Percentiles rank a stretch among this genome's conserved stretches.
Evolutionary conservation across 495 filamentous ascomycete genomes (phyloP).

Genomic region (Aspergillus egyptiacus): DNA sequence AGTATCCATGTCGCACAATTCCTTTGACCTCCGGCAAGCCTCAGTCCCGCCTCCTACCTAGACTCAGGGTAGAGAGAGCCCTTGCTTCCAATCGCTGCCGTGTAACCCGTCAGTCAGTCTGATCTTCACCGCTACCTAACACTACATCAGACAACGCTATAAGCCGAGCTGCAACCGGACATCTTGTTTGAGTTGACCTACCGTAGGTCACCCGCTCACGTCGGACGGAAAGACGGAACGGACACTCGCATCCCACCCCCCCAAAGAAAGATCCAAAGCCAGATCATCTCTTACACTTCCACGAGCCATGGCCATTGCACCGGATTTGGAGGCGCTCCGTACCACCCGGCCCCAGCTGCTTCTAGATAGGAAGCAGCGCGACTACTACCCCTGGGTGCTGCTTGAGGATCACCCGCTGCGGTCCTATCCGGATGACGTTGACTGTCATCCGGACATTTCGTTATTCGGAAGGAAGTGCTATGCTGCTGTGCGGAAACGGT

Average conservation of each 20-base stretch:
- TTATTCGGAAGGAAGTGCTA: constrained; percentile 16
- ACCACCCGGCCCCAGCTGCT: constrained; percentile 6
- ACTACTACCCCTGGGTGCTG: constrained; percentile 31
- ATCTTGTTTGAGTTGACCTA: neutral
- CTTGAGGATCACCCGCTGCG: constrained; percentile 38
- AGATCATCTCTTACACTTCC: neutral
- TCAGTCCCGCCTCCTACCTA: neutral
- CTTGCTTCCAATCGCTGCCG: neutral
- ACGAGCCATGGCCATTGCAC: constrained; percentile 3
- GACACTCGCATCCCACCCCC: too few species aligned
- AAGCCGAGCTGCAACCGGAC: neutral
- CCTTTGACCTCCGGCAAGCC: neutral
- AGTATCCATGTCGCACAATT: neutral
- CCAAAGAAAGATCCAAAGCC: too few species aligned
- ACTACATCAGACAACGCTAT: neutral
- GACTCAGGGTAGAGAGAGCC: neutral
- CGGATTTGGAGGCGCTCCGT: neutral
- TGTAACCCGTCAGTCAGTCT: neutral
- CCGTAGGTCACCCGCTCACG: constrained; percentile 5
- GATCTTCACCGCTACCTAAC: constrained; percentile 9
- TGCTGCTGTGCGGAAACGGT: constrained; percentile 10
- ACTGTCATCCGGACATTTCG: constrained; percentile 27
- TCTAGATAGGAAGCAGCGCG: constrained; percentile 17
- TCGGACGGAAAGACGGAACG: neutral
- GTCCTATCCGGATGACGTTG: constrained; percentile 26